phyloP scores from a whole-genome alignment of 768 basidiomycete species.

The Suillus spraguei region DNA sequence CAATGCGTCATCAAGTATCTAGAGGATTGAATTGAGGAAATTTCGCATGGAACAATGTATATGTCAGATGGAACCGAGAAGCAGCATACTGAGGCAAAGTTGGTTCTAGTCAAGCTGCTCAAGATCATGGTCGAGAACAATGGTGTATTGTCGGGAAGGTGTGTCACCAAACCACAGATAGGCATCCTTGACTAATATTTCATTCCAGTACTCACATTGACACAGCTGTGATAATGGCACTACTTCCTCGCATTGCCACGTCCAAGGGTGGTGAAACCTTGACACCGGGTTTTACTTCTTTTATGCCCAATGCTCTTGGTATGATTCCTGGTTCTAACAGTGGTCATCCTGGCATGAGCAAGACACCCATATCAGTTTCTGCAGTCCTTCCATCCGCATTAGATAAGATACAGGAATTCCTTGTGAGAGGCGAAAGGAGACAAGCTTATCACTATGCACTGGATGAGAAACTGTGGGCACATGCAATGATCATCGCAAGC shows the following conservation, averaged over 20 bases:
- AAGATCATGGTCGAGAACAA: conserved; percentile 87
- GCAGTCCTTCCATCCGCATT: conserved; percentile 64
- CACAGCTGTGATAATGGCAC: conserved; percentile 67
- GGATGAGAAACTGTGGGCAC: conserved; percentile 90
- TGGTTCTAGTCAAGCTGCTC: conserved; percentile 72
- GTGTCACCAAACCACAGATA: conserved; percentile 13
- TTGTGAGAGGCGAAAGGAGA: conserved; percentile 82
- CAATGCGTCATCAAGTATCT: conserved; percentile 83
- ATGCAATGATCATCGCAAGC: conserved; percentile 93
- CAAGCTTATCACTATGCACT: conserved; percentile 88
- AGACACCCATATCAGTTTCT: conserved; percentile 58
- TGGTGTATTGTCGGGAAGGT: conserved; percentile 87
- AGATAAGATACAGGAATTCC: conserved; percentile 75
- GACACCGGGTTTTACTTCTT: conserved; percentile 35
- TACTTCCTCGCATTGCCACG: conserved; percentile 59
- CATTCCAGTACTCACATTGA: conserved; percentile 62
- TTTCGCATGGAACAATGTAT: conserved; percentile 77
- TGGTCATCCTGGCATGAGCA: conserved; percentile 35
- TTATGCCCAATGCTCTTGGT: conserved; percentile 24
- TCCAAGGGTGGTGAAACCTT: conserved; percentile 24
- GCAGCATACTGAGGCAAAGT: conserved; percentile 71
- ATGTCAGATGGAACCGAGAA: conserved; percentile 54
- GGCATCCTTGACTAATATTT: conserved; percentile 21
- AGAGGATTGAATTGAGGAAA: conserved; percentile 71
- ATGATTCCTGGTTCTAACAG: conserved; percentile 20